Base-by-base conservation (phyloP, 805 yeast genomes). In the Komagataella kurtzmanii region DNA sequence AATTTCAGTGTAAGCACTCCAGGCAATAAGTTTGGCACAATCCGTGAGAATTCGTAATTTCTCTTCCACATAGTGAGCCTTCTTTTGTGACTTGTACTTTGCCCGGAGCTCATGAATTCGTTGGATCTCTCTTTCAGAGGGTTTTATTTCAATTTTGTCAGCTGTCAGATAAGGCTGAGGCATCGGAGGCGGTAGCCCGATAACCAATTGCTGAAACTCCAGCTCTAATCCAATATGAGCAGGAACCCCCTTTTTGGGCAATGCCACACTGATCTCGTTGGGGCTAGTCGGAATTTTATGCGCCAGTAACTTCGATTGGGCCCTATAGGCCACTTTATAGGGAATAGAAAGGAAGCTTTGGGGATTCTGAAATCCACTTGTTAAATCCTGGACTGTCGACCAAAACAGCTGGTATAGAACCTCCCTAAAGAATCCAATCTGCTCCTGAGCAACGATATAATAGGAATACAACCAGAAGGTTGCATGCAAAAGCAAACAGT, bases 81-180 rank as follows among this genome's bases (percentile, higher is more conserved):
- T 70, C 44, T 67, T 62, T 24, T 65, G 66, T 3, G 70, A 65
- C 2, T 63, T 56, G 61, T 71, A 75, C 53, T 73, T 75, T 6
- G 70, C 67, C 21, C 75, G 57, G 7, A 59, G 51, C 0, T 64
- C 59, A 7, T 69, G 51, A 0, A 60, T 68, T n/a, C 56, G 51
- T 14, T 65, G 65, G 1, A 67, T 57, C 52, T 69, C 70, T 45
- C 59, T 61, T 49, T 67, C 63, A 1, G 59, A 62, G 0, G 80
- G 79, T 6, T 66, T 61, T 6, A 65, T 61, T 3, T 74, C 57
- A 43, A 61, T 63, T 50, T 69, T 71, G 30, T 73, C 73, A 2
- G 69, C 68, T 48, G 69, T 69, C 44, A 75, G 55, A 55, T 65
- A 73, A 0, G 78, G 76, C 44, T 61, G 63, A 1, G 79, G 79